Conservation (phyloP, 2,329 filamentous ascomycete genomes). For the Botrytis sinoallii region DNA sequence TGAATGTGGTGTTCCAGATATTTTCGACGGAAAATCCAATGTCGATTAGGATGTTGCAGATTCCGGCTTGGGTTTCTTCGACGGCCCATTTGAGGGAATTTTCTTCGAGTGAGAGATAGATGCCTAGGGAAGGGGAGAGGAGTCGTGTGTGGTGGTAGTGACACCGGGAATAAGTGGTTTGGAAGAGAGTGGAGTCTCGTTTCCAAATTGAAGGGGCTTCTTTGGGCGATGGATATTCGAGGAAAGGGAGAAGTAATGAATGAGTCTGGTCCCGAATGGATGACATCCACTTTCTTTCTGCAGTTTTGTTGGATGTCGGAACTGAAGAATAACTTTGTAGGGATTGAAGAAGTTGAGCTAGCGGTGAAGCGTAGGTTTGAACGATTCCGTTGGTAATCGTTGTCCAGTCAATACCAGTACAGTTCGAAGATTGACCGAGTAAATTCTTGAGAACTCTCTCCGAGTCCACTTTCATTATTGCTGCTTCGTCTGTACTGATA, state of each 20-base stretch:
- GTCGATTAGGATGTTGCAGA: slow-evolving; percentile 44
- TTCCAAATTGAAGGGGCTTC: slow-evolving; percentile 36
- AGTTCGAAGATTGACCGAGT: slow-evolving; percentile 30
- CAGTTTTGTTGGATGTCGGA: slow-evolving; percentile 31
- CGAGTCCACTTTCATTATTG: slow-evolving; percentile 37
- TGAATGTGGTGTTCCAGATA: slow-evolving; percentile 37
- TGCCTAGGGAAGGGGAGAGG: slow-evolving; percentile 34
- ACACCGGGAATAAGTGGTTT: slow-evolving; percentile 43
- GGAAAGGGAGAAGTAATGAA: slow-evolving; percentile 44
- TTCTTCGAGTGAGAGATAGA: slow-evolving; percentile 39
- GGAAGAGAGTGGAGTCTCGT: slow-evolving; percentile 38
- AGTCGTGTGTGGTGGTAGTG: slow-evolving; percentile 43
- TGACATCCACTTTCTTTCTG: slow-evolving; percentile 36
- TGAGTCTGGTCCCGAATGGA: slow-evolving; percentile 42
- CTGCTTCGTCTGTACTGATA: slow-evolving; percentile 38
- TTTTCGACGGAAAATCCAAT: slow-evolving; percentile 45
- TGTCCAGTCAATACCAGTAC: slow-evolving; percentile 47
- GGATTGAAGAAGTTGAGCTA: slow-evolving; percentile 38
- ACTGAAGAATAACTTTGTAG: slow-evolving; percentile 28
- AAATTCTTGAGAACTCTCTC: slow-evolving; percentile 36
- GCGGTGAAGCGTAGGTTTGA: slow-evolving; percentile 39
- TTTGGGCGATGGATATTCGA: slow-evolving; percentile 43
- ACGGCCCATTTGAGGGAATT: slow-evolving; percentile 40
- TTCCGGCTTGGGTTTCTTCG: slow-evolving; percentile 42
- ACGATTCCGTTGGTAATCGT: slow-evolving; percentile 44